Evolutionary conservation across 1,284 basidiomycete species (phyloP), one percentile per base, ranked within the genome.

Genomic region (Ganoderma leucocontextum): DNA sequence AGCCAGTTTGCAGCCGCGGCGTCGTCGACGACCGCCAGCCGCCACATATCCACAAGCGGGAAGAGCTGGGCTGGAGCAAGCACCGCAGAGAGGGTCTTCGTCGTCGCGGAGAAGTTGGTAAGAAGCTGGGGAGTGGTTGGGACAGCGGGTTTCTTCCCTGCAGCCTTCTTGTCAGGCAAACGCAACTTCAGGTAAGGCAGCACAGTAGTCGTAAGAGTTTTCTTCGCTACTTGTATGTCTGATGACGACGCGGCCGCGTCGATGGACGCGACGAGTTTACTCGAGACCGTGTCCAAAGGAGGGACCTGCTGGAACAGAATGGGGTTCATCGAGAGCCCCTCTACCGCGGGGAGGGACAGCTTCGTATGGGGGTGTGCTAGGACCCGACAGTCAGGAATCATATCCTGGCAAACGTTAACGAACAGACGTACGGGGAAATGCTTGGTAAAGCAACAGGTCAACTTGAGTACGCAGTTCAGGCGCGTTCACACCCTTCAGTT

Each of bases 21-120:
- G 0, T 85, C 82, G 77, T 95, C 89, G 36, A 95, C 84, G 9
- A 94, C 78, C 0, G 90, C 92, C 0, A 97, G 83, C 1, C 95
- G 86, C 93, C 94, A 96, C 68, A 96, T 84, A 76, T 97, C 95
- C 10, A 91, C 86, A 1, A 96, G 77, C 0, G 95, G 95, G 81
- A 96, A 97, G 12, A 95, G 83, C 57, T 89, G 83, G 13, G 86
- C 84, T 0, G 85, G 72, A 1, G 88, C 83, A 0, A 96, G 86
- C 0, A 80, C 79, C 6, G 75, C 68, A 0, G 82, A 75, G 0
- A 95, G 79, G 0, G 78, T 75, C 2, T 73, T 75, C 0, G 91
- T 91, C 0, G 84, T 80, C 9, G 81, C 76, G 0, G 83, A 79
- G 88, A 87, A 93, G 12, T 81, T 67, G 19, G 76, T 71, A n/a